These are phyloP conservation scores for Thelonectria olida DNA, from an alignment of 2,329 filamentous ascomycete genomes.

Conservation along the genomic window DNA sequence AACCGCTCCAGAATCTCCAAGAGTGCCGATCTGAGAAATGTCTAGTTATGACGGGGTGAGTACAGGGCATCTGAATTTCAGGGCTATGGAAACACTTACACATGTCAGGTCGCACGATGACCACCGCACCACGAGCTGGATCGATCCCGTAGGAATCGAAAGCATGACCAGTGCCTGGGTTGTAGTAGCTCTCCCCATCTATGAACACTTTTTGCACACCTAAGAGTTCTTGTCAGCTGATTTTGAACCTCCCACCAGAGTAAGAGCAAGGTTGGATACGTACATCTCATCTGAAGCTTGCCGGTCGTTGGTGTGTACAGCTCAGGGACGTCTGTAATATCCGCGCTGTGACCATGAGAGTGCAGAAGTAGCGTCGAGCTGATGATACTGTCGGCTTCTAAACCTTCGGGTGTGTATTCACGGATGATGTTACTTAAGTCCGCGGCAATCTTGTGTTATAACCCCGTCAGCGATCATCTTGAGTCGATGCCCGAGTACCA, in stretches of 20 bases:
- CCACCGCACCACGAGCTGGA: constrained; percentile 12
- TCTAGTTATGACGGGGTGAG: constrained; percentile 2
- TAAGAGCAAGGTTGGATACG: background rate
- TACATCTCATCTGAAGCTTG: constrained; percentile 14
- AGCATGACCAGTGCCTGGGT: constrained; percentile 13
- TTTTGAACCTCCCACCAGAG: background rate
- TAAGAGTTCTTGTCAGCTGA: background rate
- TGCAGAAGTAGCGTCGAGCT: background rate
- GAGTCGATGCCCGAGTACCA: too few species aligned
- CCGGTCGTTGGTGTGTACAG: constrained; percentile 1
- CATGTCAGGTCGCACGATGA: constrained; percentile 30
- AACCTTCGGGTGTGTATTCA: background rate
- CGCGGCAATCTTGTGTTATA: background rate
- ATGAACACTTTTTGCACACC: constrained; percentile 23
- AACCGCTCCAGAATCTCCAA: background rate
- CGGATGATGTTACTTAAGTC: background rate
- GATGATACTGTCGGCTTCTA: background rate
- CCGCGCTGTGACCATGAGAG: background rate
- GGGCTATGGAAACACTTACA: constrained; percentile 19
- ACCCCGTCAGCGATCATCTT: too few species aligned
- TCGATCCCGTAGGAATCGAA: constrained; percentile 28
- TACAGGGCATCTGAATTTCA: background rate
- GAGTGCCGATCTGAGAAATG: constrained; percentile 8
- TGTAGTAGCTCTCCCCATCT: constrained; percentile 26
- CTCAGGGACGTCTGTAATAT: background rate